Base-by-base conservation (phyloP, 345 rosid genomes). In the Pugionium dolabratum region DNA sequence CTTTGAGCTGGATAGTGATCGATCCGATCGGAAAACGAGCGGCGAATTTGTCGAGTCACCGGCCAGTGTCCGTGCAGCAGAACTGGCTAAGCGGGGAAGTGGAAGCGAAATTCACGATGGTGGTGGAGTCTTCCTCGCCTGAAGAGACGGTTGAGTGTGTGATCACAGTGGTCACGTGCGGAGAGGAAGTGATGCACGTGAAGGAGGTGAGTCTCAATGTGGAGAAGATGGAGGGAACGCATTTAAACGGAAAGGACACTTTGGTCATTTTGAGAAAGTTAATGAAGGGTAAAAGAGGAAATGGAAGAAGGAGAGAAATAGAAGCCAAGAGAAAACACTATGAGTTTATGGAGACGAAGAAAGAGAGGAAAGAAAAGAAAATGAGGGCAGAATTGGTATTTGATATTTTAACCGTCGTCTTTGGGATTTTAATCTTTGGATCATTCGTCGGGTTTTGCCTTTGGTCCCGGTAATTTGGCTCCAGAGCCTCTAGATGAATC, bases 1-100 rank as follows among this genome's bases (percentile, higher is more conserved):
- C 79, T 29, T 43, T 91, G 69, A 91, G 86, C 72, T 91, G 98
- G 98, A 78, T 91, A 51, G 45, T 87, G 70, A 68, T 85, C 40
- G 96, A 87, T 61, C 84, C 85, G 2, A 50, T 50, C 18, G 78
- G 86, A 4, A 48, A 68, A 64, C 82, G 83, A 25, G 86, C 89
- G 50, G 71, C 79, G 82, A 79, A 91, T 71, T 43, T 92, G 0
- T 89, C 98, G 26, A 85, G 90, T 74, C 70, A 79, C 42, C 78
- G 51, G 40, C 79, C 95, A n/a, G 95, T 91, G 47, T 66, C 68
- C n/a, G 87, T 89, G 18, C 77, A 82, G 30, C 42, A 82, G 11
- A 93, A 85, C 75, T 86, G 98, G 96, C 72, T 87, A 54, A 87
- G 75, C 79, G 86, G 95, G 2, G 95, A 84, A 55, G 82, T 83